Evolutionary conservation across 148 eudicot species (phyloP).

Genomic region (Chenopodium album): DNA sequence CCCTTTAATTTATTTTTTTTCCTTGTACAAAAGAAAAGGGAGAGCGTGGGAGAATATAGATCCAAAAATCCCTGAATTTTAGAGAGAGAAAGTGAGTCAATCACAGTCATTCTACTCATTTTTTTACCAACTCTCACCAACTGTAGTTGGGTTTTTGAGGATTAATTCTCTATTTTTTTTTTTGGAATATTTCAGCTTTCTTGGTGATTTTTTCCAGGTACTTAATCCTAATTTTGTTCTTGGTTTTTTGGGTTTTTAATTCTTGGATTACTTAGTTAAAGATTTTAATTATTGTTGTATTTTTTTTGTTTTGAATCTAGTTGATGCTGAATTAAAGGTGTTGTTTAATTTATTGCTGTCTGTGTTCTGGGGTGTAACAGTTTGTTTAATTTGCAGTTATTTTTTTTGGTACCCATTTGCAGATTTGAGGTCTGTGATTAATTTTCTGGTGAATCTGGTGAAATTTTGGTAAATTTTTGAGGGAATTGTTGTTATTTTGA

Average conservation of each 20-base stretch:
- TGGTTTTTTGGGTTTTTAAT: not conserved
- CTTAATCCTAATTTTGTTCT: not conserved
- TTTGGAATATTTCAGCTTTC: slow-evolving; percentile 1
- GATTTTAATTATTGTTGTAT: not conserved
- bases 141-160: not conserved
- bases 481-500: slow-evolving; percentile 1
- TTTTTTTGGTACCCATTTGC: slow-evolving; percentile 10
- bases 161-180: slow-evolving; percentile 15
- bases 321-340: slow-evolving; percentile 15
- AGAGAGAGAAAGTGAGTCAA: slow-evolving; percentile 13
- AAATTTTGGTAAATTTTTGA: slow-evolving; percentile 10
- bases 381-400: not conserved
- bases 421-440: slow-evolving; percentile 24
- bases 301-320: slow-evolving; percentile 11
- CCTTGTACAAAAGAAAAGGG: not conserved
- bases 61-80: not conserved
- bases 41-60: not conserved
- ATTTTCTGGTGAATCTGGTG: slow-evolving; percentile 19
- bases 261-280: not conserved
- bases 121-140: slow-evolving; percentile 10
- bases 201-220: slow-evolving; percentile 13
- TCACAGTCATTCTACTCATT: not conserved
- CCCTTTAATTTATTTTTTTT: not conserved
- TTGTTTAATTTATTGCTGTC: not conserved
- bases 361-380: not conserved